Evolutionary conservation across 2,329 filamentous ascomycete genomes (phyloP).

Genomic region (Epichloe elymi): DNA sequence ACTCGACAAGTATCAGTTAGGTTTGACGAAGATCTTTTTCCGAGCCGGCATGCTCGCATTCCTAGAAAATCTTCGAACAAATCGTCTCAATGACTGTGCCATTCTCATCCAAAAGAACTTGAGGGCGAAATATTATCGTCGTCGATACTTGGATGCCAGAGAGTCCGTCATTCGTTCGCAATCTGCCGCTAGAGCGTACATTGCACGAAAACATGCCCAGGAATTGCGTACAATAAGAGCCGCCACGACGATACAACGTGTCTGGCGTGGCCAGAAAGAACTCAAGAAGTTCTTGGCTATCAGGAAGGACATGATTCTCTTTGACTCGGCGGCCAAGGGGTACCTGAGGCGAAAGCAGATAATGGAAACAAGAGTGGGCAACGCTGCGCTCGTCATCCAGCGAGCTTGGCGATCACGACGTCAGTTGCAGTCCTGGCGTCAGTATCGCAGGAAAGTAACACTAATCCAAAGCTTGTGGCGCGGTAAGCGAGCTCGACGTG

Average conservation of each 20-base stretch:
- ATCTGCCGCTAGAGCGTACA: slow-evolving; percentile 60
- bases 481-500: slow-evolving; percentile 64
- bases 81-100: slow-evolving; percentile 79
- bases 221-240: slow-evolving; percentile 73
- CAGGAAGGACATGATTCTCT: slow-evolving; percentile 71
- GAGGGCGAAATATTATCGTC: slow-evolving; percentile 86
- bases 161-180: slow-evolving; percentile 71
- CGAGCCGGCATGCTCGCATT: slow-evolving; percentile 97
- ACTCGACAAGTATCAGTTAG: slow-evolving; percentile 90
- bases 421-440: slow-evolving; percentile 69
- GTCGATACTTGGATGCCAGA: slow-evolving; percentile 77
- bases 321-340: slow-evolving; percentile 84
- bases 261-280: slow-evolving; percentile 89
- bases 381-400: slow-evolving; percentile 84
- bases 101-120: slow-evolving; percentile 99
- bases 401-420: slow-evolving; percentile 74
- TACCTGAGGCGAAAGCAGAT: slow-evolving; percentile 84
- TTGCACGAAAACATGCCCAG: slow-evolving; percentile 65
- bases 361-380: slow-evolving; percentile 84
- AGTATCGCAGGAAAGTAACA: slow-evolving; percentile 78
- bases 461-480: slow-evolving; percentile 90
- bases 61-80: slow-evolving; percentile 85
- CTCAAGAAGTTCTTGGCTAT: slow-evolving; percentile 67
- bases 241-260: slow-evolving; percentile 85
- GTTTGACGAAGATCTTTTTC: slow-evolving; percentile 98